Evolutionary conservation across 2,329 filamentous ascomycete species (phyloP), one percentile per base, ranked within the genome.

Genomic region (Fusarium caatingaense): DNA sequence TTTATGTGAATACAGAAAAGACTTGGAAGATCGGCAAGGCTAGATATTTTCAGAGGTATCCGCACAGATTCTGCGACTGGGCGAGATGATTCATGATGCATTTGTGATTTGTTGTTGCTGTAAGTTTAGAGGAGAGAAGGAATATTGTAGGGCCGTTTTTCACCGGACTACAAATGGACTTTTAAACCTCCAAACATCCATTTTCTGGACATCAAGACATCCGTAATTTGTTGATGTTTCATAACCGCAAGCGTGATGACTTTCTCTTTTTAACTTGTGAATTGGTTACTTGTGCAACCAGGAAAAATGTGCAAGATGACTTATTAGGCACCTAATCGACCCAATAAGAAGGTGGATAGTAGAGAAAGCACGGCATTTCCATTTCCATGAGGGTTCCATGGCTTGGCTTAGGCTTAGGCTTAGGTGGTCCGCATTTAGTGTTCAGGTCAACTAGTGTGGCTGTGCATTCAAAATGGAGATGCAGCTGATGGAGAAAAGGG

Each of bases 401-500:
- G 45, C 21, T 48, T 44, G 45, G 41, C 21, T 45, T 64, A 56
- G 23, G 23, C 21, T 45, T 64, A 56, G 23, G 23, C 21, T 45
- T 64, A 56, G 10, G 34, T 11, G 34, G 59, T 64, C 7, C 9
- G 49, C 59, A 32, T 60, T 46, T 41, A 44, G 41, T 42, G 30
- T 72, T 71, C 68, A 71, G 68, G 68, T 63, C 68, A 49, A 49
- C 23, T n/a, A 63, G 46, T 48, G 68, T 72, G 68, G 68, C 68
- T 69, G 68, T 69, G 68, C 60, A 71, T 28, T 41, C 49, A 51
- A 51, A 41, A 56, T 60, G 48, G 58, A 68, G 28, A 41, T 67
- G 58, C 63, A 67, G 32, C 57, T 50, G 54, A 47, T 47, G 58
- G 67, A 71, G 64, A 53, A 64, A 54, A 53, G 56, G 55, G 61